Conservation (phyloP, 148 eudicot species). For the Camellia lanceoleosa region DNA sequence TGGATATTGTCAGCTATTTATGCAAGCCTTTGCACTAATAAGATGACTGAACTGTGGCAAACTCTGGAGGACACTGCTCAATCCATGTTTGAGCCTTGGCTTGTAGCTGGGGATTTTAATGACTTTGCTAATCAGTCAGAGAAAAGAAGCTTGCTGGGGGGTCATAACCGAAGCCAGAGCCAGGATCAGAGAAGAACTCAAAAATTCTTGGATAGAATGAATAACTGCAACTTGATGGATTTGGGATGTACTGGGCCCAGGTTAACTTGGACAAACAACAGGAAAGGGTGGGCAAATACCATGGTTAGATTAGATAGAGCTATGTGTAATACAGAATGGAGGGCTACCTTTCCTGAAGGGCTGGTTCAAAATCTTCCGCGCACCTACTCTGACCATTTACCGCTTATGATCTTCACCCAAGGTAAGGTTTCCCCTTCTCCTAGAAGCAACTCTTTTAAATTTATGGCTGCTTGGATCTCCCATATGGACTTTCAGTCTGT, state of each 20-base stretch:
- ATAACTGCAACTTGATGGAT: not conserved
- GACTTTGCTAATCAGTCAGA: not conserved
- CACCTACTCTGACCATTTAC: not conserved
- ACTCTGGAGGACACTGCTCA: no score
- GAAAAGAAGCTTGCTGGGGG: not conserved
- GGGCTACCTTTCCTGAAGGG: not conserved
- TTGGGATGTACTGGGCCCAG: no score
- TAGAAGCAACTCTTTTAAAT: not conserved
- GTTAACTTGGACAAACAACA: not conserved
- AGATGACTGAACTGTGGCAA: no score
- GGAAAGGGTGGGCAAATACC: not conserved
- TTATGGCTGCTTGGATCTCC: not conserved
- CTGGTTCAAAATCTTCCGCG: not conserved
- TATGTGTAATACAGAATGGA: no score
- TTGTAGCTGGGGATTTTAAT: no score
- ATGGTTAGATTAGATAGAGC: not conserved
- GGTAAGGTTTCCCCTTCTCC: not conserved
- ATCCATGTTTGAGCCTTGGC: no score
- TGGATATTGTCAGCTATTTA: no score
- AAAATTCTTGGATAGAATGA: not conserved
- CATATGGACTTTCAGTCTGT: not conserved
- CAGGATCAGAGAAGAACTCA: not conserved
- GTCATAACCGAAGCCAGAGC: not conserved
- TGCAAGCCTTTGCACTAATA: no score
- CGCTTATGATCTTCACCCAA: not conserved